These are phyloP conservation scores for Fragilaria crotonensis DNA, from an alignment of 108 stramenopile genomes.

Conservation along the genomic window DNA sequence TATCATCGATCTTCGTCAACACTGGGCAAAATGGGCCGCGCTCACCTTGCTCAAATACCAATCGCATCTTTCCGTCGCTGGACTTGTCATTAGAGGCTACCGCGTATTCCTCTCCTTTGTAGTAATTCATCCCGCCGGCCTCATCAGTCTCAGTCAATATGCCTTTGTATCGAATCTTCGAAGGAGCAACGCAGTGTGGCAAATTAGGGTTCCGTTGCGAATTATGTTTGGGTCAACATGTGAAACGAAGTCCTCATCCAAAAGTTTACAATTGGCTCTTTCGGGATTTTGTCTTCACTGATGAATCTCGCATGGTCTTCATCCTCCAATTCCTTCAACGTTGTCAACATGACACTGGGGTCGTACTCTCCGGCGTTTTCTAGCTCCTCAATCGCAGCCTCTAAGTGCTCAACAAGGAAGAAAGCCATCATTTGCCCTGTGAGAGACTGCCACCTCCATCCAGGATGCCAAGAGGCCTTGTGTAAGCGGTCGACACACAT, in stretches of 20 bases:
- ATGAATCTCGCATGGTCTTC: constrained; percentile 5
- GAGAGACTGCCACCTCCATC: constrained; percentile 33
- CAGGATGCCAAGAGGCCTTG: constrained; percentile 44
- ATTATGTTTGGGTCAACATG: constrained; percentile 8
- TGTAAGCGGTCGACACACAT: constrained; percentile 1
- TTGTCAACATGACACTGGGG: not conserved
- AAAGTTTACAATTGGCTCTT: not conserved
- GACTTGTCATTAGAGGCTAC: not conserved
- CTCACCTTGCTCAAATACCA: not conserved
- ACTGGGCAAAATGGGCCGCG: constrained; percentile 5
- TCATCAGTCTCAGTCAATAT: constrained; percentile 17
- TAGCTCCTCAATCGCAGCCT: not conserved
- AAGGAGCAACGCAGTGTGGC: constrained; percentile 38
- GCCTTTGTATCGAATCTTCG: constrained; percentile 33
- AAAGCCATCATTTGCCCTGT: constrained; percentile 34
- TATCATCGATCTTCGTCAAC: constrained; percentile 25
- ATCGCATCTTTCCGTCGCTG: not conserved
- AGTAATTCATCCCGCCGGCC: not conserved
- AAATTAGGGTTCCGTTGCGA: constrained; percentile 21
- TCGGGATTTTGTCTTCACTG: constrained; percentile 15
- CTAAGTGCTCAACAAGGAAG: constrained; percentile 8
- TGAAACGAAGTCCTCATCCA: not conserved
- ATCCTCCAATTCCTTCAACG: not conserved
- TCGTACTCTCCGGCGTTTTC: not conserved
- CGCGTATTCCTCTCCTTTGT: constrained; percentile 8